Evolutionary conservation across 805 yeast species (phyloP).

Genomic region (Ogataea kodamae): DNA sequence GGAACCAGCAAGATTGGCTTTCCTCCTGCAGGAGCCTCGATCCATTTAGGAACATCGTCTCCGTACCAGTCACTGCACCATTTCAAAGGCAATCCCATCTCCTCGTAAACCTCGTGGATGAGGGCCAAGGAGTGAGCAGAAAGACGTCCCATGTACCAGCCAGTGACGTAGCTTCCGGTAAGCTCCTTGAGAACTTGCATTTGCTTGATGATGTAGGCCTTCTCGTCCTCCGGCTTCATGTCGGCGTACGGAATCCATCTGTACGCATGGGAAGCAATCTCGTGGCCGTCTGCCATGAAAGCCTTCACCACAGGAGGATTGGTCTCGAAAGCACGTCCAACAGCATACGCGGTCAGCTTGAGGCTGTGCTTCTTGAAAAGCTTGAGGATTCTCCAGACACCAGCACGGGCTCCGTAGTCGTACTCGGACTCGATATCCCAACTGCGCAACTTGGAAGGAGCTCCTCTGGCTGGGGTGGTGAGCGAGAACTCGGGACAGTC

Average conservation of each 20-base stretch:
- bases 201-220: constrained; percentile 31
- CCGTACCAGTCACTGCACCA: constrained; percentile 37
- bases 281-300: constrained; percentile 37
- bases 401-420: constrained; percentile 18
- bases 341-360: constrained; percentile 37
- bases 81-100: constrained; percentile 30
- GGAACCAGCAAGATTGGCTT: constrained; percentile 30
- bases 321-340: constrained; percentile 38
- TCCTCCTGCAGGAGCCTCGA: constrained; percentile 30
- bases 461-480: constrained; percentile 18
- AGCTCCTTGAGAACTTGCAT: constrained; percentile 31
- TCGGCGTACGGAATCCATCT: constrained; percentile 37
- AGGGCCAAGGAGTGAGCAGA: constrained; percentile 33
- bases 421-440: constrained; percentile 20
- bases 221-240: constrained; percentile 32
- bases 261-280: constrained; percentile 38
- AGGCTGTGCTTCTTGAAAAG: constrained; percentile 31
- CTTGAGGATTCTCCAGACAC: constrained; percentile 29
- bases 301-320: constrained; percentile 35
- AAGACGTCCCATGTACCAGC: constrained; percentile 38
- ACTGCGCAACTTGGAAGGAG: constrained; percentile 12
- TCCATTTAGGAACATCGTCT: constrained; percentile 38
- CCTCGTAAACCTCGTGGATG: constrained; percentile 34
- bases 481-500: constrained; percentile 15
- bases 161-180: constrained; percentile 34